Evolutionary conservation across 441 rosid genomes (phyloP), one percentile per base, ranked within the genome.

Genomic region (Theobroma grandiflorum): DNA sequence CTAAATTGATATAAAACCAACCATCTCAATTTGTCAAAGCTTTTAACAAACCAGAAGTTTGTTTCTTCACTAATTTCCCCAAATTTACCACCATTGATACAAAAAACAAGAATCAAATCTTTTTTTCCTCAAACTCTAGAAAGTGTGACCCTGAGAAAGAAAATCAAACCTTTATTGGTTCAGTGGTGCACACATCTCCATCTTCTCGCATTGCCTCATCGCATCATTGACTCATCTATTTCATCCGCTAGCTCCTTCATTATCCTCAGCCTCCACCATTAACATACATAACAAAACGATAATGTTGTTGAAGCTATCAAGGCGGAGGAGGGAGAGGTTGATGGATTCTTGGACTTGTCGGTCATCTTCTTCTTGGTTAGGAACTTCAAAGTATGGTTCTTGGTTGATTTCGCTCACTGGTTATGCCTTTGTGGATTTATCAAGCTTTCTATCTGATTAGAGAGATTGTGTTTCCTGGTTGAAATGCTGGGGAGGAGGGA

Each of bases 171-270:
- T 66, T 74, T 15, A 67, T 31, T 2, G 53, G 70, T 3, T 82
- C 83, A 71, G 67, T 64, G 73, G 20, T n/a, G 80, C 67, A 74
- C 6, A 49, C 81, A 35, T 61, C 81, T 66, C 66, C 82, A 45
- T 85, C 85, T 63, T 65, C 76, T 9, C 53, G 75, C 66, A 83
- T 37, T 61, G 69, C 10, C 58, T 81, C 86, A 79, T 83, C 78
- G 74, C 84, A 83, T 89, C 87, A 86, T 22, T 80, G 74, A 64
- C 78, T 85, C 91, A 91, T 87, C 81, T 86, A 87, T 74, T 59
- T 84, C 77, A 85, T 58, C 59, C 83, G 65, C 58, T 26, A 26
- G 31, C 31, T 84, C 84, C 79, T 59, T 83, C 86, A 84, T 84
- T 78, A 61, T 88, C 77, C 31, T 86, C 63, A 86, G 59, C 74